Percentiles rank a stretch among this genome's conserved stretches.
Conservation (phyloP, 768 basidiomycete species). For the Rhodotorula babjevae region DNA sequence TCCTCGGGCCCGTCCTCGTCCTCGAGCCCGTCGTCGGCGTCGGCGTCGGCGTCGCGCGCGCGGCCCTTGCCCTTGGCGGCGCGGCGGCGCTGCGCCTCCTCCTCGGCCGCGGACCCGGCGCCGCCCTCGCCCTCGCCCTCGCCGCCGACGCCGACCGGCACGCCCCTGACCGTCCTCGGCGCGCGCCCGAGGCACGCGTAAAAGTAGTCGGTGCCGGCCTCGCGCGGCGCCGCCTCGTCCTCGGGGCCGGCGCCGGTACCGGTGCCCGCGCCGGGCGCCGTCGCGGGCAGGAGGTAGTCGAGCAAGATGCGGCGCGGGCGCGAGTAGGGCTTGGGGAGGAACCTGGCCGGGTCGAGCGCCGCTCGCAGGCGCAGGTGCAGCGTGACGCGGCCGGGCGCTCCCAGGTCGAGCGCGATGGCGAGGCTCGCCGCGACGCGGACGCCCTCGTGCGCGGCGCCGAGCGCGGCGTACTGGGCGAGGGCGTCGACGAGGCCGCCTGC, state of each 20-base stretch:
- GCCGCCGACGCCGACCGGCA: neutral
- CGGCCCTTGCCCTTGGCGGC: slow-evolving; percentile 25
- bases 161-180: slow-evolving; percentile 5
- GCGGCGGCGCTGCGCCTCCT: neutral
- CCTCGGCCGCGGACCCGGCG: slow-evolving; percentile 10
- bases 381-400: neutral
- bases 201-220: slow-evolving; percentile 28
- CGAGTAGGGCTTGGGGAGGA: slow-evolving; percentile 5
- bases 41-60: neutral
- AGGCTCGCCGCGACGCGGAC: neutral
- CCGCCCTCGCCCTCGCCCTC: too few species aligned
- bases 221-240: neutral
- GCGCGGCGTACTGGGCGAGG: neutral
- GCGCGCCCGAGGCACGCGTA: slow-evolving; percentile 23
- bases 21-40: neutral
- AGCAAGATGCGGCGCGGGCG: slow-evolving; percentile 22
- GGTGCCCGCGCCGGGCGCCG: neutral
- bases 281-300: slow-evolving; percentile 9
- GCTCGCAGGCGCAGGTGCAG: slow-evolving; percentile 13
- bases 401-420: too few species aligned
- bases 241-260: too few species aligned
- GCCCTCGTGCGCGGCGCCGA: neutral
- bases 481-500: slow-evolving; percentile 30
- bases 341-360: neutral
- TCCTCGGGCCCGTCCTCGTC: slow-evolving; percentile 14